Evolutionary conservation across 192 early-diverging fungal species (phyloP).

Genomic region (Chytriomyces sp.): DNA sequence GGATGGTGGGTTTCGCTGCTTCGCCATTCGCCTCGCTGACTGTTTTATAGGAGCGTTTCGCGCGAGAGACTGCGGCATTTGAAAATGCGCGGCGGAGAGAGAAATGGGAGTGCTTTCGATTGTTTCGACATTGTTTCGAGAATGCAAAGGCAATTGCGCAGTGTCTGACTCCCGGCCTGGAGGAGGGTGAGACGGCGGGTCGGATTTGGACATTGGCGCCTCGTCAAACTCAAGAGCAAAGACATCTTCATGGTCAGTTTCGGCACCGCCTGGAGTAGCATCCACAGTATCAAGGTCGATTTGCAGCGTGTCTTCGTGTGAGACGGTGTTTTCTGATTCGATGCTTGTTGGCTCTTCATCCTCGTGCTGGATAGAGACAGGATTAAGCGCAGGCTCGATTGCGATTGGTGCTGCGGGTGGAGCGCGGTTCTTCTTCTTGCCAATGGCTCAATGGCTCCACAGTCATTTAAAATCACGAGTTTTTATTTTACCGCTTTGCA

Average conservation of each 20-base stretch:
- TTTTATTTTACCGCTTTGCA: too few species aligned
- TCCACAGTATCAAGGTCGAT: neutral
- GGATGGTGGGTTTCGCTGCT: neutral
- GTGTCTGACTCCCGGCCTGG: neutral
- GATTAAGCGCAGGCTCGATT: neutral
- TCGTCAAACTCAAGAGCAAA: constrained; percentile 1
- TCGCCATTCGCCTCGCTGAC: neutral
- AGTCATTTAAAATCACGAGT: too few species aligned
- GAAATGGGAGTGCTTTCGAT: neutral
- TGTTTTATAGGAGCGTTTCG: too few species aligned
- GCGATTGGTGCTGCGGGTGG: neutral
- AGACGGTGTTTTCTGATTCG: neutral
- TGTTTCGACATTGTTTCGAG: neutral
- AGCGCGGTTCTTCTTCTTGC: neutral
- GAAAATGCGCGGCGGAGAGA: neutral
- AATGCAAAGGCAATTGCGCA: neutral
- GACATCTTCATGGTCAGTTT: neutral
- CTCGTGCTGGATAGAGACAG: neutral
- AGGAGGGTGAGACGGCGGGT: neutral
- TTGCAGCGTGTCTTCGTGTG: neutral
- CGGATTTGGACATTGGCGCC: neutral
- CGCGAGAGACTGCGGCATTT: neutral
- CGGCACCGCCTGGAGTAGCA: neutral
- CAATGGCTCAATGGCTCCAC: too few species aligned
- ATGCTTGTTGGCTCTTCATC: neutral